Evolutionary conservation across 202 grass and related monocot genomes (phyloP).

Genomic region (Hordeum pubiflorum): DNA sequence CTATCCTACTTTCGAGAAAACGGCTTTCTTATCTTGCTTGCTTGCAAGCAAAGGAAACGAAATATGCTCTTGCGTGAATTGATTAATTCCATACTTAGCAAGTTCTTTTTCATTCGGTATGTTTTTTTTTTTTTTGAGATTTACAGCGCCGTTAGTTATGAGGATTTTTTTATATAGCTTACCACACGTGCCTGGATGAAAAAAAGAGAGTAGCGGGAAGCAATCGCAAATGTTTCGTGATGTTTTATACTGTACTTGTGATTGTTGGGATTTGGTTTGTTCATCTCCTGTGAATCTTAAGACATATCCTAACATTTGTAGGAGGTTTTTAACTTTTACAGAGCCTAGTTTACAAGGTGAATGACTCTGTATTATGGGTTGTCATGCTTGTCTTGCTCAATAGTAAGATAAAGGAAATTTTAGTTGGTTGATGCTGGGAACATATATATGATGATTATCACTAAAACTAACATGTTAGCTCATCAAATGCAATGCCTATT

Average conservation of each 20-base stretch:
- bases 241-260: neutral
- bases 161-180: too few relatives aligned
- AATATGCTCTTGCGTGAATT: neutral
- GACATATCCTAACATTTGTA: neutral
- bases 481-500: neutral
- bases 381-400: neutral
- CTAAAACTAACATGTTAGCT: neutral
- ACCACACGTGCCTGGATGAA: neutral
- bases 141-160: neutral
- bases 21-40: neutral
- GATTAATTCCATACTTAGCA: neutral
- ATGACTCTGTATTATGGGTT: neutral
- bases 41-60: slow-evolving; percentile 7
- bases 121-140: neutral
- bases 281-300: neutral
- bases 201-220: neutral
- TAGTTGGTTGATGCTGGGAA: neutral
- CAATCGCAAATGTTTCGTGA: neutral
- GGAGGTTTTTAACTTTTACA: neutral
- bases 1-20: neutral
- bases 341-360: neutral
- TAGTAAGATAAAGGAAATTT: neutral
- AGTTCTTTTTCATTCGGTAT: neutral
- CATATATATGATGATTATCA: neutral
- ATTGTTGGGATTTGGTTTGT: neutral